Percentiles rank a stretch among this genome's conserved stretches.
phyloP scores from a whole-genome alignment of 73 alveolate genomes.

The Paraurostyla sp. region DNA sequence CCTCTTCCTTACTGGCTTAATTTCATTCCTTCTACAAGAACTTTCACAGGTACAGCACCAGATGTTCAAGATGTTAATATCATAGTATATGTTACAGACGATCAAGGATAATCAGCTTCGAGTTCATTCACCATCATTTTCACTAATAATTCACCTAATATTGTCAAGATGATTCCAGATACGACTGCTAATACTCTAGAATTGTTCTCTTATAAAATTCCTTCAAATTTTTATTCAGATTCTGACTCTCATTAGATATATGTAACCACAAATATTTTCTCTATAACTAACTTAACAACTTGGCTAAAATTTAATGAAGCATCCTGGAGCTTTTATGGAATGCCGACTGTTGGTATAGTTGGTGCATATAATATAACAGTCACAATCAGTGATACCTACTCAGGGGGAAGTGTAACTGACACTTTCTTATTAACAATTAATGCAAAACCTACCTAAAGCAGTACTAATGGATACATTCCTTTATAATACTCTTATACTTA shows the following conservation, averaged over 20 bases:
- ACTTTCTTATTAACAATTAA: background rate
- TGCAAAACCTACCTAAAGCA: background rate
- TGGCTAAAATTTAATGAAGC: background rate
- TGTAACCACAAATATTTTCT: background rate
- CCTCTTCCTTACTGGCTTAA: slow-evolving; percentile 7
- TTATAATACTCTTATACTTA: background rate
- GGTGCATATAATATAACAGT: background rate
- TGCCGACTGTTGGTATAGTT: background rate
- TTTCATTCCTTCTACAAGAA: background rate
- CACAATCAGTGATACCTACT: background rate
- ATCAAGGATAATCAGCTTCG: background rate
- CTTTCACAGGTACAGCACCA: background rate
- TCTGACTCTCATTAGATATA: background rate
- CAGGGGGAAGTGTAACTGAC: background rate
- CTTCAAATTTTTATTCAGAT: background rate
- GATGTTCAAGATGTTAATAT: background rate
- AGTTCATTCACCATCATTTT: background rate
- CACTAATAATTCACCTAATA: background rate
- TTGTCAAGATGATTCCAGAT: background rate
- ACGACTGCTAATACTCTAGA: background rate
- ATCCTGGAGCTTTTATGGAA: background rate
- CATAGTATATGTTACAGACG: background rate
- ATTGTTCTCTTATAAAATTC: background rate
- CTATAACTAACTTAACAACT: background rate
- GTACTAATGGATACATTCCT: background rate